Conservation (phyloP, 306 rosid species). For the Trifolium fragiferum region DNA sequence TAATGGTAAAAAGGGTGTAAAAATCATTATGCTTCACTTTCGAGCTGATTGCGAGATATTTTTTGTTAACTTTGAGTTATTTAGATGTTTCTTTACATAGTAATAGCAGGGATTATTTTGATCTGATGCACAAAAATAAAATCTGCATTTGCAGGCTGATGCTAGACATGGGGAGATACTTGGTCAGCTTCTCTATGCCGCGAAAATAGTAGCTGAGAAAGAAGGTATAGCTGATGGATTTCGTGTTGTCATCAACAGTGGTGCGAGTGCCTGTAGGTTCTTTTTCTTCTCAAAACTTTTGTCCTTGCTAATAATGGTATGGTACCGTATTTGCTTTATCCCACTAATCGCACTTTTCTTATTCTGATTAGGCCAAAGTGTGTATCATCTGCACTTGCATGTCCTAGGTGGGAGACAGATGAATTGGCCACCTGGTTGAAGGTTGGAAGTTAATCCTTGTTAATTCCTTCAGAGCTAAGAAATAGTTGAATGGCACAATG, state of each 20-base stretch:
- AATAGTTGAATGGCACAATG: slow-evolving; percentile 1
- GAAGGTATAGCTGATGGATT: slow-evolving; percentile 85
- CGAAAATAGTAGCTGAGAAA: slow-evolving; percentile 78
- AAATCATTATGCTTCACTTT: slow-evolving; percentile 19
- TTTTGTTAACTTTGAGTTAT: background rate
- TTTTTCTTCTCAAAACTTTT: background rate
- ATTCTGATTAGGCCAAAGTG: slow-evolving; percentile 74
- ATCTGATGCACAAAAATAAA: slow-evolving; percentile 15
- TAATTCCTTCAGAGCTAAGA: slow-evolving; percentile 1
- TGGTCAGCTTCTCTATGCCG: slow-evolving; percentile 80
- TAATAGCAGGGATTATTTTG: background rate
- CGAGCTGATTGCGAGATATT: background rate
- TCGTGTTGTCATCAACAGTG: slow-evolving; percentile 84
- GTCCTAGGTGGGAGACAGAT: slow-evolving; percentile 83
- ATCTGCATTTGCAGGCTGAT: slow-evolving; percentile 61
- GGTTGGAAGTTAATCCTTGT: slow-evolving; percentile 25
- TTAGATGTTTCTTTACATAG: background rate
- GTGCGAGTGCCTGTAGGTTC: slow-evolving; percentile 77
- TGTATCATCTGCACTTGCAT: slow-evolving; percentile 92
- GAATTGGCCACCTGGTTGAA: slow-evolving; percentile 92
- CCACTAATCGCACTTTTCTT: background rate
- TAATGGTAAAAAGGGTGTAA: background rate
- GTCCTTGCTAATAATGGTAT: background rate
- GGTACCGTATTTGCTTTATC: slow-evolving; percentile 1
- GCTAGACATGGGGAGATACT: slow-evolving; percentile 71